phyloP scores from a whole-genome alignment of 202 grass and related monocot species.

The Hordeum pubiflorum region DNA sequence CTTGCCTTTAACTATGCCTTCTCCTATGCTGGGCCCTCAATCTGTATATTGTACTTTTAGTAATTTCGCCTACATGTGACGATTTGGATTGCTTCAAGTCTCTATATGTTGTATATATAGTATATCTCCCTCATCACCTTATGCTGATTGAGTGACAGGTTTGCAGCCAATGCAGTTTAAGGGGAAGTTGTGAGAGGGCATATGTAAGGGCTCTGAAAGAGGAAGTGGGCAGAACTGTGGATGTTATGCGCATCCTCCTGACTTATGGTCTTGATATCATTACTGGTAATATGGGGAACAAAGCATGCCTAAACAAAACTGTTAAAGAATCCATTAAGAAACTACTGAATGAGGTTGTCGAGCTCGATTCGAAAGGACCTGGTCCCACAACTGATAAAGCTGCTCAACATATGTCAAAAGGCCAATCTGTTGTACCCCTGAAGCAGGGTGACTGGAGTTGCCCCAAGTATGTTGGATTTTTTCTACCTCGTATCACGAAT shows the following conservation, averaged over 20 bases:
- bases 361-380: conserved; percentile 47
- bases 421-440: conserved; percentile 46
- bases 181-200: conserved; percentile 77
- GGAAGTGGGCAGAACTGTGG: conserved; percentile 79
- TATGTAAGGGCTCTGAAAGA: conserved; percentile 64
- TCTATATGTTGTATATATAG: conserved; percentile 8
- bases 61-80: neutral
- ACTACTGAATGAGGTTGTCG: conserved; percentile 55
- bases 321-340: conserved; percentile 71
- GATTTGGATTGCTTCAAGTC: neutral
- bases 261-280: conserved; percentile 67
- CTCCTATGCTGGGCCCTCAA: neutral
- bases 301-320: conserved; percentile 58
- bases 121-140: conserved; percentile 22
- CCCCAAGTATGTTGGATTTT: conserved; percentile 53
- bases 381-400: conserved; percentile 34
- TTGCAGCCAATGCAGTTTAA: conserved; percentile 80
- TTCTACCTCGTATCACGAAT: neutral
- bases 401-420: conserved; percentile 30
- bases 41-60: neutral
- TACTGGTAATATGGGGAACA: conserved; percentile 64
- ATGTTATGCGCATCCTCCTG: conserved; percentile 82
- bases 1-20: neutral
- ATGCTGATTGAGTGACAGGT: conserved; percentile 57
- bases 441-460: conserved; percentile 97